Evolutionary conservation across 2,329 filamentous ascomycete genomes (phyloP).

Genomic region (Elsinoe batatas): DNA sequence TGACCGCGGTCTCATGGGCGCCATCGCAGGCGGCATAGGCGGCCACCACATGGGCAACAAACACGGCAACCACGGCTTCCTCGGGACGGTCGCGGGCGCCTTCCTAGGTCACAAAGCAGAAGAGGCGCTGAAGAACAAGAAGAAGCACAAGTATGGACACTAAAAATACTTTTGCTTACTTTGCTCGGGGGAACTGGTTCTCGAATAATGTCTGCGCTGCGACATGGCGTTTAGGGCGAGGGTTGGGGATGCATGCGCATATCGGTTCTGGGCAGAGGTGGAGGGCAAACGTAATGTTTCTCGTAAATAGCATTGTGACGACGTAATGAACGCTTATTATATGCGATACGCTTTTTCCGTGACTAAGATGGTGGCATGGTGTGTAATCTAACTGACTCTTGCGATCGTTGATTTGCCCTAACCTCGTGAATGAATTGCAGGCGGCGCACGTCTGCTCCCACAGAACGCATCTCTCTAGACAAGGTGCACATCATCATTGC

Average conservation of each 20-base stretch:
- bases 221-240: not conserved
- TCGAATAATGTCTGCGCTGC: not conserved
- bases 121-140: constrained; percentile 42
- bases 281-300: not conserved
- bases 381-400: too few species aligned
- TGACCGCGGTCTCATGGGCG: constrained; percentile 49
- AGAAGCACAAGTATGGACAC: constrained; percentile 21
- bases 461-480: too few species aligned
- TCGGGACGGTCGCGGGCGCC: constrained; percentile 49
- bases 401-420: too few species aligned
- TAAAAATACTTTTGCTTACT: not conserved
- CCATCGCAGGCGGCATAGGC: constrained; percentile 47
- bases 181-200: not conserved
- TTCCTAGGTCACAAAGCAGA: constrained; percentile 47
- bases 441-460: too few species aligned
- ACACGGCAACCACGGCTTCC: constrained; percentile 44
- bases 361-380: too few species aligned
- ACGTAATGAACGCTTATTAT: too few species aligned
- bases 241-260: not conserved
- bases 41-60: constrained; percentile 48
- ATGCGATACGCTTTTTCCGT: too few species aligned
- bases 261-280: not conserved
- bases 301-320: not conserved
- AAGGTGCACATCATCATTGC: too few species aligned
- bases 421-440: too few species aligned